These are phyloP conservation scores for Lasiodiplodia gonubiensis DNA, from an alignment of 2,329 filamentous ascomycete genomes.

Conservation along the genomic window DNA sequence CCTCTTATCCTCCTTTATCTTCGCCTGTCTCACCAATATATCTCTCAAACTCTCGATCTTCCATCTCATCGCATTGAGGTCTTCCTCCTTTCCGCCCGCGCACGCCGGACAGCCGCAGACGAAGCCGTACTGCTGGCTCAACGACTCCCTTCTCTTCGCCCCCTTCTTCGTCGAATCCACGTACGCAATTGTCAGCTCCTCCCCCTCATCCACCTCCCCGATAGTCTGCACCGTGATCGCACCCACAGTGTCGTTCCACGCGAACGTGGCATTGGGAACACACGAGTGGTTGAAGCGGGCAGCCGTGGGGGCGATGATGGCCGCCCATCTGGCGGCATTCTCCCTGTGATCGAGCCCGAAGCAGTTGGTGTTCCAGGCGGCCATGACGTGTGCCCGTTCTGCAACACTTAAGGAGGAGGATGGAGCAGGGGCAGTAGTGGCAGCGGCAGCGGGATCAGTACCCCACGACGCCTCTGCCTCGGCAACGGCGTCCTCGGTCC, in stretches of 20 bases:
- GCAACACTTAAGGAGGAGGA: background rate
- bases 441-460: too few species aligned
- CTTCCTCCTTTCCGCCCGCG: background rate
- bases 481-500: background rate
- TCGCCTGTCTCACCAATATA: background rate
- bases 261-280: slow-evolving; percentile 41
- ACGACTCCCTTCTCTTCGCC: slow-evolving; percentile 40
- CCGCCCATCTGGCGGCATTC: background rate
- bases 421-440: too few species aligned
- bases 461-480: background rate
- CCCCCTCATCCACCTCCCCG: slow-evolving; percentile 41
- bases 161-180: slow-evolving; percentile 43
- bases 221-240: slow-evolving; percentile 45
- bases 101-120: slow-evolving; percentile 48
- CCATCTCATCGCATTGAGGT: background rate
- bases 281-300: slow-evolving; percentile 21
- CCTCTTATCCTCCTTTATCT: background rate
- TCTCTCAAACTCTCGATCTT: background rate
- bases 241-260: slow-evolving; percentile 40
- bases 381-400: slow-evolving; percentile 9
- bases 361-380: background rate
- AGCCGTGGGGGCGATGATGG: background rate
- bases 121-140: slow-evolving; percentile 42
- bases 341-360: background rate
- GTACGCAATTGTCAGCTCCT: slow-evolving; percentile 48